A percentile compares a stretch with the other conserved stretches of the same genome.
These are phyloP conservation scores for Cyberlindnera japonica DNA, from an alignment of 805 yeast genomes.

Conservation along the genomic window DNA sequence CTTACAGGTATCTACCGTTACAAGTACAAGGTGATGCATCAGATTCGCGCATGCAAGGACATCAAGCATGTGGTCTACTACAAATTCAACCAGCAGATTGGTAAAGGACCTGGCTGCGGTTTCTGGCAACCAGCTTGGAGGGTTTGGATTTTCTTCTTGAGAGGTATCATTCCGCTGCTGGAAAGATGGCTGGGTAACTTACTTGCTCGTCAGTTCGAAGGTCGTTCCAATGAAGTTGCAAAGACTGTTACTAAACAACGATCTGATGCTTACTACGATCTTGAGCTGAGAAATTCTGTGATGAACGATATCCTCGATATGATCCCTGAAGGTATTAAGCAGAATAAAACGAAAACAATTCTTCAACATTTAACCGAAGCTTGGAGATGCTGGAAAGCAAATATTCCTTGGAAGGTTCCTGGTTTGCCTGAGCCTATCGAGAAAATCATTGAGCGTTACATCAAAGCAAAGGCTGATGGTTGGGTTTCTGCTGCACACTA, in stretches of 20 bases:
- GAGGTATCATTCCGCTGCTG: conserved; percentile 87
- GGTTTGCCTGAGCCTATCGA: conserved; percentile 92
- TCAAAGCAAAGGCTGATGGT: conserved; percentile 93
- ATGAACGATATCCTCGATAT: conserved; percentile 94
- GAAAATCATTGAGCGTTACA: conserved; percentile 80
- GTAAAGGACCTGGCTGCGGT: conserved; percentile 98
- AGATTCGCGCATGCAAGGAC: conserved; percentile 93
- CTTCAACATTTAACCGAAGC: conserved; percentile 95
- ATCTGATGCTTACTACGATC: conserved; percentile 89
- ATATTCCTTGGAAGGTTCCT: conserved; percentile 96
- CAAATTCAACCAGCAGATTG: conserved; percentile 78
- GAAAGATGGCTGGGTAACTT: conserved; percentile 96
- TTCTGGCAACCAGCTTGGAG: conserved; percentile 99
- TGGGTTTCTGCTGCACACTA: conserved; percentile 94
- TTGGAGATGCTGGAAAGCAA: conserved; percentile 99
- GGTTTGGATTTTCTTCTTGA: conserved; percentile 86
- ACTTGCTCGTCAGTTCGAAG: conserved; percentile 91
- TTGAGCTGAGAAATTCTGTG: conserved; percentile 90
- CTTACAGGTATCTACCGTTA: conserved; percentile 94
- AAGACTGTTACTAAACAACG: conserved; percentile 95
- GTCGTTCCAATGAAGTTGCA: conserved; percentile 88
- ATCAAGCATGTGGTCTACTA: conserved; percentile 88
- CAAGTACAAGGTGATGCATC: conserved; percentile 98
- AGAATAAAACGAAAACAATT: conserved; percentile 80
- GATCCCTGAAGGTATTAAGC: conserved; percentile 94